Base-by-base conservation (phyloP, 345 rosid species). In the Toxicodendron radicans region DNA sequence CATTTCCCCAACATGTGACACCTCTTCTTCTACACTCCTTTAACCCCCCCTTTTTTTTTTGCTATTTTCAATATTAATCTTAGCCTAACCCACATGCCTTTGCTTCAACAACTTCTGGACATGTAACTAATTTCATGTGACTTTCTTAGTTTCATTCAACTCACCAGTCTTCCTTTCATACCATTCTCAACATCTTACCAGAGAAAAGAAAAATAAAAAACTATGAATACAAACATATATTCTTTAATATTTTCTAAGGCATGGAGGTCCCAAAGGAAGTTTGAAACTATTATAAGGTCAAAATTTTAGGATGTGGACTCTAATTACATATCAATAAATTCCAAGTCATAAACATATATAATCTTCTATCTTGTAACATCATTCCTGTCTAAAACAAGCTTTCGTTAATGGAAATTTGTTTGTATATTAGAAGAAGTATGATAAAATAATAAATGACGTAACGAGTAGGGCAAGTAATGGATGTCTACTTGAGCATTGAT, bases 1-100 rank as follows among this genome's bases (percentile, higher is more conserved):
- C 1, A 51, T 53, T 35, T 9, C 35, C 18, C 35, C 23, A 27
- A n/a, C 78, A 70, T 79, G 78, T 53, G 70, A 71, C 10, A 7
- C 20, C 54, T n/a, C 63, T 59, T n/a, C 63, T 59, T 54, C 66
- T 49, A 64, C 54, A 78, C 49, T 38, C 35, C n/a, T n/a, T 14
- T 35, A 32, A 16, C 16, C 32, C 23, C 73, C n/a, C n/a, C n/a
- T n/a, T n/a, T n/a, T n/a, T n/a, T n/a, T n/a, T 24, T 53, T 21
- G 10, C 8, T 0, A 20, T 14, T 8, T 33, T 64, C 32, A 64
- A 43, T 21, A 23, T 20, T n/a, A n/a, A n/a, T n/a, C n/a, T n/a
- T n/a, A n/a, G n/a, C n/a, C 67, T 21, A 27, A 27, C 30, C 43
- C 43, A 64, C 18, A 8, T 64, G 27, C 10, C 52, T 5, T 20